phyloP scores from a whole-genome alignment of 805 yeast genomes.

The Sungouiella blattae region DNA sequence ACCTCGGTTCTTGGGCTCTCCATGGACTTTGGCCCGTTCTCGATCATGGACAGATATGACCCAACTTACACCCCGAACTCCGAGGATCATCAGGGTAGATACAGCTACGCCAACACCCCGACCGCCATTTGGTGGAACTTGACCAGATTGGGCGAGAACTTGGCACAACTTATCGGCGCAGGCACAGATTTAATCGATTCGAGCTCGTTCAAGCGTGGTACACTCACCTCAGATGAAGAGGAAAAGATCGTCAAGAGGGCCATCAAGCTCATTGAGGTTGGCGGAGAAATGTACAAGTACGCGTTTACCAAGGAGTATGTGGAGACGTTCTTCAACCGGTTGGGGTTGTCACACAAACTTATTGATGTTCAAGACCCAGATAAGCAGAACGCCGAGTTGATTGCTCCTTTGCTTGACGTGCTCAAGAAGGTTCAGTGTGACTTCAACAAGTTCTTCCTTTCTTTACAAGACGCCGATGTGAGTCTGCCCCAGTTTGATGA shows the following conservation, averaged over 20 bases:
- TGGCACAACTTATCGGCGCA: slow-evolving; percentile 79
- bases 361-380: slow-evolving; percentile 31
- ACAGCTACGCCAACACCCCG: slow-evolving; percentile 82
- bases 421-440: slow-evolving; percentile 64
- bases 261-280: slow-evolving; percentile 56
- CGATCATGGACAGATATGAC: slow-evolving; percentile 81
- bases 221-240: slow-evolving; percentile 48
- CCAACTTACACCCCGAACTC: slow-evolving; percentile 85
- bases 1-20: slow-evolving; percentile 86
- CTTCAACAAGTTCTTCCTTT: slow-evolving; percentile 74
- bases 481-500: slow-evolving; percentile 9
- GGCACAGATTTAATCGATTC: slow-evolving; percentile 51
- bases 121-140: slow-evolving; percentile 91
- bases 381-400: slow-evolving; percentile 40
- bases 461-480: slow-evolving; percentile 49
- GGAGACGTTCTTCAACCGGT: slow-evolving; percentile 54
- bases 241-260: slow-evolving; percentile 57
- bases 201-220: slow-evolving; percentile 34
- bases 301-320: slow-evolving; percentile 59
- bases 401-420: slow-evolving; percentile 60
- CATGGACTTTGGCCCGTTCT: slow-evolving; percentile 93
- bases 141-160: slow-evolving; percentile 75
- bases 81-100: slow-evolving; percentile 70
- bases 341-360: slow-evolving; percentile 55
- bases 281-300: slow-evolving; percentile 62